Evolutionary conservation across 1,139 yeast species (phyloP).

Genomic region (Lodderomyces elongisporus): DNA sequence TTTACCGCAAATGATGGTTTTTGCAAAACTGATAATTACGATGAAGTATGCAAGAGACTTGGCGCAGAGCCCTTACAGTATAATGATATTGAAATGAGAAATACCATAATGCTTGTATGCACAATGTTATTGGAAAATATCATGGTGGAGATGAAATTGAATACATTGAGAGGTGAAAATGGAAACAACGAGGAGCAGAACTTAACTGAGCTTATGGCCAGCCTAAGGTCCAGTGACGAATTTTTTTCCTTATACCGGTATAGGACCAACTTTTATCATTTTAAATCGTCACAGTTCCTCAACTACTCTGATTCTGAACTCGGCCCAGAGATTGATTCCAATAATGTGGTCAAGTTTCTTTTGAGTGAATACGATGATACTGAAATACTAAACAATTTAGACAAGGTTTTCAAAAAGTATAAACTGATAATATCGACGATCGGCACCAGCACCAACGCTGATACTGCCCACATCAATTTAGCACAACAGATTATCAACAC

Average conservation of each 20-base stretch:
- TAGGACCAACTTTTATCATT: slow-evolving; percentile 13
- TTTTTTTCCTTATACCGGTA: slow-evolving; percentile 18
- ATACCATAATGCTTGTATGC: slow-evolving; percentile 17
- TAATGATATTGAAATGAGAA: slow-evolving; percentile 17
- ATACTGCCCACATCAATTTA: slow-evolving; percentile 20
- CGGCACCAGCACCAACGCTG: slow-evolving; percentile 6
- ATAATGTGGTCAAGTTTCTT: slow-evolving; percentile 3
- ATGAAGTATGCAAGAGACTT: slow-evolving; percentile 5
- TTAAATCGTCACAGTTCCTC: slow-evolving; percentile 30
- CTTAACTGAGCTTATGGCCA: slow-evolving; percentile 11
- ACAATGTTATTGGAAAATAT: slow-evolving; percentile 18
- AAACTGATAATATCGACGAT: not conserved
- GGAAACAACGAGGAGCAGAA: slow-evolving; percentile 2
- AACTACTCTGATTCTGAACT: slow-evolving; percentile 23
- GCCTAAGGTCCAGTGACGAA: slow-evolving; percentile 11
- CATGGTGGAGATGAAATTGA: slow-evolving; percentile 22
- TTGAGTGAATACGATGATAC: slow-evolving; percentile 8
- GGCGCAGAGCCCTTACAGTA: slow-evolving; percentile 10
- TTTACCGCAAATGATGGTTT: slow-evolving; percentile 8
- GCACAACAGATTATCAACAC: slow-evolving; percentile 16
- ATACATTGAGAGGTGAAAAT: slow-evolving; percentile 8
- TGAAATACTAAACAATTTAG: slow-evolving; percentile 18
- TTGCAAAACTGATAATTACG: slow-evolving; percentile 2
- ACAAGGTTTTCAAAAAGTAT: slow-evolving; percentile 15
- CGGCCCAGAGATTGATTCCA: slow-evolving; percentile 2